Base-by-base conservation (phyloP, 2,329 filamentous ascomycete genomes). In the Fonsecaea pedrosoi region DNA sequence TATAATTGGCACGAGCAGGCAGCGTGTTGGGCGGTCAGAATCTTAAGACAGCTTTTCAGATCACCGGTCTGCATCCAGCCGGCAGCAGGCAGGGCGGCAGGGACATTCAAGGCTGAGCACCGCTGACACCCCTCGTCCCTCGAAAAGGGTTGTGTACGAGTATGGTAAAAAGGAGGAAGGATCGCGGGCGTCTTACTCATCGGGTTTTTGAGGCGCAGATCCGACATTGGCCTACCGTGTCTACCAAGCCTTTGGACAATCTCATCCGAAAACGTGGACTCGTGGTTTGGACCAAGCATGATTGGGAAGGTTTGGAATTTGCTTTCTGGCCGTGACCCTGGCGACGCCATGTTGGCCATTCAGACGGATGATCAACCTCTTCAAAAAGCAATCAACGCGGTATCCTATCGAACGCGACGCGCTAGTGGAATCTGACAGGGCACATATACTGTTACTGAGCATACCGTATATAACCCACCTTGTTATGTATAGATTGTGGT, bases 1-100 rank as follows among this genome's bases (percentile, higher is more conserved):
- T 66, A 66, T 59, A 66, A 62, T 58, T 66, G 59, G 64, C 53
- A 66, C n/a, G 35, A 12, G 54, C 15, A 34, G 13, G 40, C 57
- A 56, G 54, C 42, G 54, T 15, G 21, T n/a, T 45, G 15, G 54
- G 45, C 18, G 59, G 59, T 61, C 59, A 61, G 59, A 61, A 61
- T 61, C 45, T 54, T 38, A 61, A 42, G 45, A 61, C 12, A 45
- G 45, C 48, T 42, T 38, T n/a, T 54, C 59, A 25, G 18, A 21
- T 61, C 59, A 38, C 45, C 18, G 38, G 40, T 15, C 40, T 37
- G 45, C 32, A 13, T 53, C 38, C 45, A 38, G 21, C 35, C n/a
- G 25, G 45, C 25, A 25, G 25, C 25, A 25, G 25, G 25, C 25
- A 25, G 25, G 25, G 25, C 25, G 25, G 25, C n/a, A 54, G 38